These are phyloP conservation scores for Falciphora oryzae DNA, from an alignment of 2,329 filamentous ascomycete species.

Conservation along the genomic window DNA sequence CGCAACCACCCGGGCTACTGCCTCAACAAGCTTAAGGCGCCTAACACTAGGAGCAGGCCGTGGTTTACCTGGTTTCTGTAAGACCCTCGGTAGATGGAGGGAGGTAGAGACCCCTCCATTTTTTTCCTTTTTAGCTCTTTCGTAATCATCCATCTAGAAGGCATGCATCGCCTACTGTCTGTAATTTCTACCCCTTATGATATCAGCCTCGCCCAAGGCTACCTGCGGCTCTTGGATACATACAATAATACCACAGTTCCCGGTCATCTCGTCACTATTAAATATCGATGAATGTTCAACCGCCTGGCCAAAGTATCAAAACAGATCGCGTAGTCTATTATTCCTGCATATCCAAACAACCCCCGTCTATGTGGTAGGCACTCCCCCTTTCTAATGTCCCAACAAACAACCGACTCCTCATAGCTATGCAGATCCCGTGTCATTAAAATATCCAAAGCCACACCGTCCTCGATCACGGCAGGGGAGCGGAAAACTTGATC, in stretches of 20 bases:
- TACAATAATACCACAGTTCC: background rate
- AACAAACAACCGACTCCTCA: background rate
- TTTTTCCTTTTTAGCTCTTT: background rate
- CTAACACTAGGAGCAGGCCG: conserved; percentile 24
- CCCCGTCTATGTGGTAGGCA: background rate
- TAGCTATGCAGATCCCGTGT: background rate
- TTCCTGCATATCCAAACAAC: background rate
- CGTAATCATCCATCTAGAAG: background rate
- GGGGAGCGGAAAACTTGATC: too few relatives aligned
- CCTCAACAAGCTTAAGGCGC: conserved; percentile 32
- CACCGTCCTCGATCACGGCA: background rate
- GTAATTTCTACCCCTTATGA: background rate
- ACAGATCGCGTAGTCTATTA: background rate
- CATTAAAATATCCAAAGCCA: background rate
- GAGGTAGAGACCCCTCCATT: too few relatives aligned
- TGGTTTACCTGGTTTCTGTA: conserved; percentile 28
- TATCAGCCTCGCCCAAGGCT: background rate
- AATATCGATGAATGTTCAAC: too few relatives aligned
- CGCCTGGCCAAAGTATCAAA: background rate
- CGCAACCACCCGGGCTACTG: conserved; percentile 30
- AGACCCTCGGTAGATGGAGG: background rate
- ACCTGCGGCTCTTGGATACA: background rate
- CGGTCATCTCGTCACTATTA: too few relatives aligned
- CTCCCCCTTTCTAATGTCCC: background rate
- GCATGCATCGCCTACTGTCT: background rate